Conservation (phyloP, 805 yeast genomes). For the Scheffersomyces stipitis region DNA sequence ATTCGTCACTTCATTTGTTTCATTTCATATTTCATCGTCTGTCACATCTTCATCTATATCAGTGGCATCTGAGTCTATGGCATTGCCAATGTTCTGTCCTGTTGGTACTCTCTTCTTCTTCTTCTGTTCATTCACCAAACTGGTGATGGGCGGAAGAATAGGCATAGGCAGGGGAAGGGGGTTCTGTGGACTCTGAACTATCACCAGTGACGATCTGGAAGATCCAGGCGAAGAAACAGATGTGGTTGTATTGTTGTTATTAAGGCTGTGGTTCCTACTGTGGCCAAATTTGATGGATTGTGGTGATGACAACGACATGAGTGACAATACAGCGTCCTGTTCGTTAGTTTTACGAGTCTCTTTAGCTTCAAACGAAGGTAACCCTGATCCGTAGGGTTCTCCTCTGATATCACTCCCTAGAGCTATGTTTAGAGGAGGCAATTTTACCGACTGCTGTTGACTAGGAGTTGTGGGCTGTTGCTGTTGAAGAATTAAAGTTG, state of each 20-base stretch:
- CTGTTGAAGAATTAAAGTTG: conserved; percentile 1
- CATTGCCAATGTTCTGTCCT: conserved; percentile 3
- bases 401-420: conserved; percentile 4
- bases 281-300: conserved; percentile 27
- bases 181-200: conserved; percentile 9
- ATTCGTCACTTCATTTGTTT: too few species aligned
- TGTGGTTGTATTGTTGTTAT: conserved; percentile 4
- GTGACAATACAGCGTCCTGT: conserved; percentile 55
- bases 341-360: conserved; percentile 29
- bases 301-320: conserved; percentile 58
- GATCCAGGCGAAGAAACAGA: conserved; percentile 3
- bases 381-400: neutral
- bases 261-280: conserved; percentile 8
- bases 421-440: conserved; percentile 33
- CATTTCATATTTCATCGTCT: conserved; percentile 8
- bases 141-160: conserved; percentile 9
- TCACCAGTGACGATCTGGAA: conserved; percentile 5
- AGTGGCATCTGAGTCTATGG: conserved; percentile 13
- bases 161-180: conserved; percentile 3
- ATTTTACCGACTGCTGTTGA: conserved; percentile 7
- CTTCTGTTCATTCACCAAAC: conserved; percentile 4
- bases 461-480: neutral
- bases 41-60: conserved; percentile 14
- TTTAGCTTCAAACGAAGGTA: neutral
- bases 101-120: conserved; percentile 5